Conservation (phyloP, 2,329 filamentous ascomycete species). For the Magnaporthales sp. region DNA sequence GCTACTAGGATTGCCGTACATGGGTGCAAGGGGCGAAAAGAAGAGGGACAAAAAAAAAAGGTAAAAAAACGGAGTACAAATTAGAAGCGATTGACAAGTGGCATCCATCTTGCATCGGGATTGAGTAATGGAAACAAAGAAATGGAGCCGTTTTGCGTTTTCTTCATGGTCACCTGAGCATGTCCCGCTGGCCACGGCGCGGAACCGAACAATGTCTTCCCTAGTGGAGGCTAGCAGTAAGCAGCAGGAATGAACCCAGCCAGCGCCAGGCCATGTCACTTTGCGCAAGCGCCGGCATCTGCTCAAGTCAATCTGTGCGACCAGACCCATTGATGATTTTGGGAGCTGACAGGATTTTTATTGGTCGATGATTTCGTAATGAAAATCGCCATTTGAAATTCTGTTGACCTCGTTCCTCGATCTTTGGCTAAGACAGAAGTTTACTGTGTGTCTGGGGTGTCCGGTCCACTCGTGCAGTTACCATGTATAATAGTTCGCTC, state of each 20-base stretch:
- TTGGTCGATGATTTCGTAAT: background rate
- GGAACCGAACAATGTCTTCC: background rate
- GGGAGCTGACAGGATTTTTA: background rate
- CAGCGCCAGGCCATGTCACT: background rate
- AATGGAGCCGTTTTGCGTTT: conserved; percentile 21
- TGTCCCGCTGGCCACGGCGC: conserved; percentile 4
- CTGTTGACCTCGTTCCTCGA: background rate
- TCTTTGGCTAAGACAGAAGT: background rate
- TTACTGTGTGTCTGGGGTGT: background rate
- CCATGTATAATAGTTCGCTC: background rate
- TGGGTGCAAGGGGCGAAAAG: background rate
- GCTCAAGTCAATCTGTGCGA: background rate
- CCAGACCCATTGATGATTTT: background rate
- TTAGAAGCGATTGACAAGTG: background rate
- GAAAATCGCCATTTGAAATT: background rate
- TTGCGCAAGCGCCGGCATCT: background rate
- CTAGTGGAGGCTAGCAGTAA: background rate
- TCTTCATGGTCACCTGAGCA: conserved; percentile 20
- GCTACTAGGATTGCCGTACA: background rate
- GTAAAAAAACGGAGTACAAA: background rate
- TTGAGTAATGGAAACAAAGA: conserved; percentile 42
- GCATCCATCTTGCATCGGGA: conserved; percentile 14
- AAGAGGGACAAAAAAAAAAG: background rate
- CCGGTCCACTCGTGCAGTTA: background rate
- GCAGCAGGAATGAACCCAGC: background rate